Conservation (phyloP, 2,329 filamentous ascomycete genomes). For the Trichophyton verrucosum region DNA sequence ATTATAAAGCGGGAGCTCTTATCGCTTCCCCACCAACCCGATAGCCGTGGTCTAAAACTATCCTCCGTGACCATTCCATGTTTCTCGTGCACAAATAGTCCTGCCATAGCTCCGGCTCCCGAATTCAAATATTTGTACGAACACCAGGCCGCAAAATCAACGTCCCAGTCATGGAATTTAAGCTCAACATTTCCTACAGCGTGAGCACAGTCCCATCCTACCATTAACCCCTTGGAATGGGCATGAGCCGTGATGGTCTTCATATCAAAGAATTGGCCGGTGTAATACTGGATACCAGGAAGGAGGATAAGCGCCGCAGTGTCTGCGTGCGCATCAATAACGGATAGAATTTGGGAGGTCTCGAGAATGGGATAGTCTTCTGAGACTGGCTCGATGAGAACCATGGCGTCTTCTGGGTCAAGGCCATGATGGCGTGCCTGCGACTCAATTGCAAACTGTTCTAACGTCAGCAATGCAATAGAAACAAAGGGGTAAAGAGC, state of each 20-base stretch:
- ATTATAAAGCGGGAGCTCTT: slow-evolving; percentile 68
- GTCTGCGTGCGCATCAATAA: slow-evolving; percentile 62
- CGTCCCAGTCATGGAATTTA: slow-evolving; percentile 71
- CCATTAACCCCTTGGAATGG: slow-evolving; percentile 54
- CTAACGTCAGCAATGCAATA: not conserved
- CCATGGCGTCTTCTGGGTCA: slow-evolving; percentile 54
- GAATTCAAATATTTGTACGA: slow-evolving; percentile 91
- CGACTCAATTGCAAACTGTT: slow-evolving; percentile 67
- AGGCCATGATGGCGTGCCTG: slow-evolving; percentile 62
- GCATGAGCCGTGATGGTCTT: slow-evolving; percentile 65
- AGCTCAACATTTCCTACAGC: slow-evolving; percentile 74
- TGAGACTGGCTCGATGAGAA: slow-evolving; percentile 56
- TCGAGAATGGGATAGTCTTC: slow-evolving; percentile 45
- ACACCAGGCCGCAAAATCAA: slow-evolving; percentile 88
- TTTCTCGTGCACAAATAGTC: slow-evolving; percentile 64
- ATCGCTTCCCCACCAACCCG: slow-evolving; percentile 81
- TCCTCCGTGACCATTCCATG: slow-evolving; percentile 44
- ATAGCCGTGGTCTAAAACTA: slow-evolving; percentile 53
- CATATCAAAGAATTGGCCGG: slow-evolving; percentile 79
- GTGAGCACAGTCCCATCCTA: slow-evolving; percentile 84
- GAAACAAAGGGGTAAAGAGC: slow-evolving; percentile 16
- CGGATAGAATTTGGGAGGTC: slow-evolving; percentile 57
- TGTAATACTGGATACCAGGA: slow-evolving; percentile 85
- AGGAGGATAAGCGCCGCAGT: slow-evolving; percentile 65
- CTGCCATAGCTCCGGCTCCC: slow-evolving; percentile 69